Evolutionary conservation across 108 stramenopile species (phyloP), one percentile per base, ranked within the genome.

Genomic region (Epipyxis sp.): DNA sequence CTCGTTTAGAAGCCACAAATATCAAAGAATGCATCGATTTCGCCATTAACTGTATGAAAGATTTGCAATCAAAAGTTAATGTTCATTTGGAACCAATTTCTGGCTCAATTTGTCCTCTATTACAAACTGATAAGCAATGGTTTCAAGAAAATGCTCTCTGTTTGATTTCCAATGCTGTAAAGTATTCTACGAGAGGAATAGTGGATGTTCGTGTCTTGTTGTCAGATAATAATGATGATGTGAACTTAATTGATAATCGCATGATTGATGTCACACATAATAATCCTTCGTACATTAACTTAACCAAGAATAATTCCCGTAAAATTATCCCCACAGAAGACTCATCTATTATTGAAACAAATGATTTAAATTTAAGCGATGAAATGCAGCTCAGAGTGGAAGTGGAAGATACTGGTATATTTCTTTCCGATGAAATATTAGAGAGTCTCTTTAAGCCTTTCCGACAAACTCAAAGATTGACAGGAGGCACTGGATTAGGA

Each of bases 401-500:
- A 50, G 46, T 50, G 13, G 46, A 50, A 67, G 65, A 67, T 43
- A 20, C 6, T 13, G 65, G 65, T 6, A 67, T 67, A 13, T 6
- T 6, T 6, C 6, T 67, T 20, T 13, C 65, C 6, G 20, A 39
- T 13, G 65, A 67, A 43, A 67, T 6, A 13, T 20, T 6, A 67
- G 65, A 6, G 20, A 6, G 65, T 43, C 42, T 67, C 41, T 67
- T 67, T 43, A 39, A 13, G 42, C 65, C 65, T 43, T 67, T 67
- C 42, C 37, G 20, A 39, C 65, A 67, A 43, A 43, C 65, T 20
- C 65, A 67, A 20, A 6, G 65, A 67, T 13, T 67, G 65, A 20
- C 65, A 13, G 65, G 65, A 42, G 65, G 65, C 20, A 67, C 65
- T 13, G 65, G 65, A 6, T 20, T 67, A 13, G 65, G 65, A 6